Percentiles rank a stretch among this genome's conserved stretches.
Conservation (phyloP, 2,329 filamentous ascomycete genomes). For the Talaromyces marneffei region DNA sequence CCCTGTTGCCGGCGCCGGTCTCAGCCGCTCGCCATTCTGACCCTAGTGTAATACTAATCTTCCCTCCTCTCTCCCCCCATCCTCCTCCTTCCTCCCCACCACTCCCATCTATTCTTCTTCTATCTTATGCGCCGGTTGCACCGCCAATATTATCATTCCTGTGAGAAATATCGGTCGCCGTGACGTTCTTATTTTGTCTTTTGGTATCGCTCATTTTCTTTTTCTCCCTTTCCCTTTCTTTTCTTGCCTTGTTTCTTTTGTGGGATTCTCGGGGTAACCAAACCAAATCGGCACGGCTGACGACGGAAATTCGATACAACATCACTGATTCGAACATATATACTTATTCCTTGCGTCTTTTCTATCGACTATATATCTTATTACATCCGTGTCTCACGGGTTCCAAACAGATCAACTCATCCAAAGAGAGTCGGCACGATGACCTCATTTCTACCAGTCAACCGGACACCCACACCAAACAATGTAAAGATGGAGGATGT, state of each 20-base stretch:
- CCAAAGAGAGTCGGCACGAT: conserved; percentile 30
- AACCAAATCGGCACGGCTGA: not conserved
- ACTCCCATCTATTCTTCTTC: not conserved
- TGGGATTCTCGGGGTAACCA: not conserved
- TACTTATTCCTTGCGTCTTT: not conserved
- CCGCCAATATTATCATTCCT: not conserved
- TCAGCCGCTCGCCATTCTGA: conserved; percentile 9
- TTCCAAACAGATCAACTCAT: not conserved
- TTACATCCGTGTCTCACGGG: not conserved
- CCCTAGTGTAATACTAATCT: not conserved
- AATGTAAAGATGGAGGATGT: conserved; percentile 46
- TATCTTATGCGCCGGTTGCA: conserved; percentile 14
- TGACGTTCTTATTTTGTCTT: not conserved
- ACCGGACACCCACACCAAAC: conserved; percentile 48
- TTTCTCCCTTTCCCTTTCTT: not conserved
- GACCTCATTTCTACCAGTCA: conserved; percentile 58
- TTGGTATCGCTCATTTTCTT: not conserved
- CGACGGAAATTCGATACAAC: not conserved
- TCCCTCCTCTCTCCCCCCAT: conserved; percentile 1
- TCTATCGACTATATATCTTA: not conserved
- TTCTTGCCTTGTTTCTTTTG: not conserved
- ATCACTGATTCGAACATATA: not conserved
- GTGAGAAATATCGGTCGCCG: not conserved
- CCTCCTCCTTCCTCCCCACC: conserved; percentile 10
- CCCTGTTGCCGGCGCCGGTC: conserved; percentile 2